These are phyloP conservation scores for Rutstroemia sp. DNA, from an alignment of 2,329 filamentous ascomycete genomes.

Conservation along the genomic window DNA sequence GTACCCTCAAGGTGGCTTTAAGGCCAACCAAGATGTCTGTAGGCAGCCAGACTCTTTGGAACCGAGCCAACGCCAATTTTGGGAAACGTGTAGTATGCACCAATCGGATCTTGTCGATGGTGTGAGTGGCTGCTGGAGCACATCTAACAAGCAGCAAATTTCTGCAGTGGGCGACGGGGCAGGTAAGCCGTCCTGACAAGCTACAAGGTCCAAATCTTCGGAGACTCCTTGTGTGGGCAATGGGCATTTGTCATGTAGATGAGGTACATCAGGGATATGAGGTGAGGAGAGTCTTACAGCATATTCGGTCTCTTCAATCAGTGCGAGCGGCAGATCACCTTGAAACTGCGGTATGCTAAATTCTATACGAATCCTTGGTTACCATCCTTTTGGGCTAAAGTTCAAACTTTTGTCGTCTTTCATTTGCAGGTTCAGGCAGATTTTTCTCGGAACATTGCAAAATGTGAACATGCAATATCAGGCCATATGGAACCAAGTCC, in stretches of 20 bases:
- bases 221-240: not conserved
- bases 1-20: not conserved
- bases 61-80: not conserved
- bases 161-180: conserved; percentile 1
- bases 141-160: not conserved
- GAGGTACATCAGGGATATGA: too few relatives aligned
- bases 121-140: not conserved
- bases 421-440: not conserved
- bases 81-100: not conserved
- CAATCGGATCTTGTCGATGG: not conserved
- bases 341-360: not conserved
- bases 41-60: not conserved
- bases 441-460: not conserved
- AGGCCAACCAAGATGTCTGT: not conserved
- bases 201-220: not conserved
- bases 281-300: not conserved
- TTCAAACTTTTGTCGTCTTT: not conserved
- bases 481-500: not conserved
- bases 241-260: not conserved
- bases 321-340: not conserved
- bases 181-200: not conserved
- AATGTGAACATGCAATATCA: not conserved
- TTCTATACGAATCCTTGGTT: not conserved
- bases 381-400: not conserved
- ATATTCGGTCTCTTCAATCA: not conserved